These are phyloP conservation scores for Schwanniomyces occidentalis DNA, from an alignment of 805 yeast genomes.

Conservation along the genomic window DNA sequence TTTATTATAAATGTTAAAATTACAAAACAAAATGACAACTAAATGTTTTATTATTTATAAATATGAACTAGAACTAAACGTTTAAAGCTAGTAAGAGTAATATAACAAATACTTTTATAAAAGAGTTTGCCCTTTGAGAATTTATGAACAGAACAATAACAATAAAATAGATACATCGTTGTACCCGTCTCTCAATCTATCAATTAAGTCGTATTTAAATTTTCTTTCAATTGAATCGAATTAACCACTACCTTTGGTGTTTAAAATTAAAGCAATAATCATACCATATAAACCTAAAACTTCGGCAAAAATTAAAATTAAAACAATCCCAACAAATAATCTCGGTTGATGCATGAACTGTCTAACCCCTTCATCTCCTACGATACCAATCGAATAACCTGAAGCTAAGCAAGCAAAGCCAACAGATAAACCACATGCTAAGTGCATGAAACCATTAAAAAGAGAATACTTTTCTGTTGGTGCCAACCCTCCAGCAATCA, in stretches of 20 bases:
- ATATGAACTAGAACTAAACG: no score
- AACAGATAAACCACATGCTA: constrained; percentile 93
- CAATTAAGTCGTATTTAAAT: no score
- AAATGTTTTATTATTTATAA: no score
- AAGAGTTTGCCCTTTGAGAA: no score
- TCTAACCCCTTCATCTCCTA: constrained; percentile 91
- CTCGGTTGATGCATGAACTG: constrained; percentile 86
- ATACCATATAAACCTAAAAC: constrained; percentile 90
- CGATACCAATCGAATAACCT: constrained; percentile 95
- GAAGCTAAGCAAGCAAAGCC: constrained; percentile 96
- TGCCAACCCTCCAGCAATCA: constrained; percentile 86
- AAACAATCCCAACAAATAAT: constrained; percentile 84
- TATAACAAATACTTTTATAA: no score
- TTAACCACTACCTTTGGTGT: constrained; percentile 79
- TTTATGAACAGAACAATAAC: no score
- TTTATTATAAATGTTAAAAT: no score
- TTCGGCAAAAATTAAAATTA: constrained; percentile 88
- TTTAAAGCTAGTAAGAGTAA: no score
- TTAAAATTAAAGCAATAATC: constrained; percentile 90
- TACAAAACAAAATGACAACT: no score
- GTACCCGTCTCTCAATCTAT: no score
- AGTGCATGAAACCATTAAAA: constrained; percentile 96
- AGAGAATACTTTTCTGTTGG: constrained; percentile 80
- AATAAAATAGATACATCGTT: no score
- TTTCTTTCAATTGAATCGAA: background rate